These are phyloP conservation scores for Arthrobotrys musiformis DNA, from an alignment of 2,329 filamentous ascomycete species.

Conservation along the genomic window DNA sequence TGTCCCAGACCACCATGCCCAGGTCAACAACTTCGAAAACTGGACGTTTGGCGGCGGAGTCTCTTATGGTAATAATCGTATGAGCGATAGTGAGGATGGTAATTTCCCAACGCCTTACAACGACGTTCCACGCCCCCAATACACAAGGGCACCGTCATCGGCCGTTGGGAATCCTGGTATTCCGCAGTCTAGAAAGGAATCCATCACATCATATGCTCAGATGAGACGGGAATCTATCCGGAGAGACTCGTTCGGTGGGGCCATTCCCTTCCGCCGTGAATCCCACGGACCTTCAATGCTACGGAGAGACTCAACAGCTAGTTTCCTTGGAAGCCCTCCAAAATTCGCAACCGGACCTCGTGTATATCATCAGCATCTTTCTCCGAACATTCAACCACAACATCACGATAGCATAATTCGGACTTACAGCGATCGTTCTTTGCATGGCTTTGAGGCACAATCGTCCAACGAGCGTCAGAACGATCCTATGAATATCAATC, in stretches of 20 bases:
- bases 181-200: slow-evolving; percentile 31
- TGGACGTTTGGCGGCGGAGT: slow-evolving; percentile 34
- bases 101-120: slow-evolving; percentile 39
- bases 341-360: slow-evolving; percentile 53
- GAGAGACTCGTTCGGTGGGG: slow-evolving; percentile 44
- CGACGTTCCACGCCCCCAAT: slow-evolving; percentile 33
- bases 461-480: slow-evolving; percentile 24
- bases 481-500: slow-evolving; percentile 43
- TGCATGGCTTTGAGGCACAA: slow-evolving; percentile 9
- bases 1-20: neutral
- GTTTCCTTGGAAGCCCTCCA: slow-evolving; percentile 37
- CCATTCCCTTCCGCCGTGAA: slow-evolving; percentile 21
- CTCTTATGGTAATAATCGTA: too few species aligned
- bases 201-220: slow-evolving; percentile 41
- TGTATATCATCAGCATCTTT: slow-evolving; percentile 45
- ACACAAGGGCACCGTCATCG: slow-evolving; percentile 45
- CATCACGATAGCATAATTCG: slow-evolving; percentile 25
- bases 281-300: slow-evolving; percentile 43
- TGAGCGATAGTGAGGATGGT: neutral
- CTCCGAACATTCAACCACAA: slow-evolving; percentile 8
- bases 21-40: slow-evolving; percentile 26
- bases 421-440: slow-evolving; percentile 44
- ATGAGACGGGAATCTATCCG: slow-evolving; percentile 42
- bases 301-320: slow-evolving; percentile 46
- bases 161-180: slow-evolving; percentile 39